phyloP scores from a whole-genome alignment of 345 rosid genomes.

The Brassica rapa region DNA sequence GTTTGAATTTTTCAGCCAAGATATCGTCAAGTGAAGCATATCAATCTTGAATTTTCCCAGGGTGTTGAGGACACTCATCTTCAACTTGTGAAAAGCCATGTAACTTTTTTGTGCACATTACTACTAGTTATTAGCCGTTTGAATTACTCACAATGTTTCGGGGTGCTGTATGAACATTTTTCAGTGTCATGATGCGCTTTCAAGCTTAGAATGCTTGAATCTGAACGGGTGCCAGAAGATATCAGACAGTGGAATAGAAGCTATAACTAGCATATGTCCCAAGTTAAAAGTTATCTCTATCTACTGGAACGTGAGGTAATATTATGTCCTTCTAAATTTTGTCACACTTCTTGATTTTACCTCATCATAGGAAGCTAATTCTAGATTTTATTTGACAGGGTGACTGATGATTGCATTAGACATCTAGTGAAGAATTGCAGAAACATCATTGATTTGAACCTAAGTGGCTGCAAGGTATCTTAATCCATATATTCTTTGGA shows the following conservation, averaged over 20 bases:
- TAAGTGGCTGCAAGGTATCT: slow-evolving; percentile 94
- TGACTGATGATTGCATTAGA: slow-evolving; percentile 58
- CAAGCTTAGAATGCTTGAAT: slow-evolving; percentile 68
- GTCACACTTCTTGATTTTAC: background rate
- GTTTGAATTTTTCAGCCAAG: slow-evolving; percentile 57
- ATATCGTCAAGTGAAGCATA: slow-evolving; percentile 63
- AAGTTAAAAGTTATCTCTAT: slow-evolving; percentile 73
- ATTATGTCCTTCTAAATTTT: background rate
- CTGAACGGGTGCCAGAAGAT: slow-evolving; percentile 95
- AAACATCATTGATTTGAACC: slow-evolving; percentile 64
- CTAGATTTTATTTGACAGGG: slow-evolving; percentile 49
- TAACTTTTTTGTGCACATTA: slow-evolving; percentile 19
- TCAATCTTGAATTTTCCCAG: slow-evolving; percentile 85
- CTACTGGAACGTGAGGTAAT: slow-evolving; percentile 94
- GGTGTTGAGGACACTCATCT: slow-evolving; percentile 77
- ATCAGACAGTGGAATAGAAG: slow-evolving; percentile 79
- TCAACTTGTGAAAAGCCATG: slow-evolving; percentile 57
- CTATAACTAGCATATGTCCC: slow-evolving; percentile 61
- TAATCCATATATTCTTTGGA: slow-evolving; percentile 3
- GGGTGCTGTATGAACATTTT: slow-evolving; percentile 21
- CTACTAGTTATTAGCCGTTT: background rate
- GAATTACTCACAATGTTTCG: background rate
- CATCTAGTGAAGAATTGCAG: slow-evolving; percentile 74
- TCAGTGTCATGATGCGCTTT: slow-evolving; percentile 61
- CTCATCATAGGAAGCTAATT: slow-evolving; percentile 17